Conservation (phyloP, 768 basidiomycete species). For the Amanita polypyramis region DNA sequence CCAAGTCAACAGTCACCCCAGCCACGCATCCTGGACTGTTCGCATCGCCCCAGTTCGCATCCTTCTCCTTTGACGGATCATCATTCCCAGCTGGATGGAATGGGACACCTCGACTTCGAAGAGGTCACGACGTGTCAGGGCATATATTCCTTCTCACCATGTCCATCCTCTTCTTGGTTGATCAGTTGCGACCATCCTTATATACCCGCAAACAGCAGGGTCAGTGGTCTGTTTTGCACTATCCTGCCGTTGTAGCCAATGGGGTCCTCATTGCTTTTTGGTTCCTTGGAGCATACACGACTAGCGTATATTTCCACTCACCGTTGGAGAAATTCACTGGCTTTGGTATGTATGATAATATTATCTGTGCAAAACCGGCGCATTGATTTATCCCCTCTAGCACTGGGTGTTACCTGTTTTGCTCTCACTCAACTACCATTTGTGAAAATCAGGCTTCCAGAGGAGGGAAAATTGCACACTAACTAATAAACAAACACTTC, state of each 20-base stretch:
- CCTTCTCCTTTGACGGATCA: conserved; percentile 7
- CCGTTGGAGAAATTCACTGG: conserved; percentile 84
- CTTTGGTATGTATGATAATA: conserved; percentile 44
- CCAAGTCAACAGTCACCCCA: conserved; percentile 40
- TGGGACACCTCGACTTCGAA: conserved; percentile 49
- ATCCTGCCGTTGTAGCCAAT: conserved; percentile 35
- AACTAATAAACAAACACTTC: not conserved
- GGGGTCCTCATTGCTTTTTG: conserved; percentile 46
- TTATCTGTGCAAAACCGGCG: not conserved
- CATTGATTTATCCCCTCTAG: not conserved
- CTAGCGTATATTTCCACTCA: conserved; percentile 85
- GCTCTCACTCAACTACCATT: conserved; percentile 3
- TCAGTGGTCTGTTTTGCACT: conserved; percentile 34
- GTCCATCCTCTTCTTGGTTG: conserved; percentile 64
- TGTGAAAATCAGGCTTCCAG: not conserved
- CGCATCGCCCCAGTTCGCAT: conserved; percentile 22
- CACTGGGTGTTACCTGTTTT: conserved; percentile 1
- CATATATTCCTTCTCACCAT: conserved; percentile 87
- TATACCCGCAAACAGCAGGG: conserved; percentile 13
- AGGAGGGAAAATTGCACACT: conserved; percentile 2
- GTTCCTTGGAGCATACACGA: conserved; percentile 69
- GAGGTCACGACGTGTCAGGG: conserved; percentile 89
- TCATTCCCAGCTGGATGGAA: conserved; percentile 34
- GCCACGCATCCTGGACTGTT: conserved; percentile 58
- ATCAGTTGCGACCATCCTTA: conserved; percentile 58